These are phyloP conservation scores for Plasmodium gallinaceum DNA, from an alignment of 169 alveolate species.

Conservation along the genomic window DNA sequence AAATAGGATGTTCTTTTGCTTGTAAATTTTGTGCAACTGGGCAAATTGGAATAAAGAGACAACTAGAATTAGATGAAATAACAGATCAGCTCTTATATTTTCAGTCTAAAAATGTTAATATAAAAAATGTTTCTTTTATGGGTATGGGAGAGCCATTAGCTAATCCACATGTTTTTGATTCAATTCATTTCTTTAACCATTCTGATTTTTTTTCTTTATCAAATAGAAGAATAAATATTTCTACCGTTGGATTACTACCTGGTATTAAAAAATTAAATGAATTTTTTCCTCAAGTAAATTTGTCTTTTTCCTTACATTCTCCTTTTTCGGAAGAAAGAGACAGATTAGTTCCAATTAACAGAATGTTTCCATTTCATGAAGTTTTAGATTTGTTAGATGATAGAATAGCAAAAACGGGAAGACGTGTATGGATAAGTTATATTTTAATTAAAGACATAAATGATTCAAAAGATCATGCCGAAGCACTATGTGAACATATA, in stretches of 20 bases:
- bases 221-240: slow-evolving; percentile 85
- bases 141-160: slow-evolving; percentile 94
- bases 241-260: slow-evolving; percentile 91
- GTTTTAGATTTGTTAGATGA: slow-evolving; percentile 87
- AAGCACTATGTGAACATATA: slow-evolving; percentile 81
- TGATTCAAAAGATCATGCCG: slow-evolving; percentile 85
- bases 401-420: slow-evolving; percentile 86
- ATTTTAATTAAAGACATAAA: slow-evolving; percentile 86
- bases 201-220: slow-evolving; percentile 83
- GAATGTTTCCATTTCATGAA: slow-evolving; percentile 88
- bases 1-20: slow-evolving; percentile 89
- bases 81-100: slow-evolving; percentile 89
- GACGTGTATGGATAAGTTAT: slow-evolving; percentile 91
- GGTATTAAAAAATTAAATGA: slow-evolving; percentile 88
- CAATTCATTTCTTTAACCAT: slow-evolving; percentile 85
- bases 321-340: slow-evolving; percentile 85
- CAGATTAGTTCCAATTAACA: slow-evolving; percentile 86
- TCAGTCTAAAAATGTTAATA: slow-evolving; percentile 83
- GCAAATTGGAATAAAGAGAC: slow-evolving; percentile 88
- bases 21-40: slow-evolving; percentile 93
- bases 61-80: slow-evolving; percentile 89
- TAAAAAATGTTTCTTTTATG: slow-evolving; percentile 90
- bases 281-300: slow-evolving; percentile 88
- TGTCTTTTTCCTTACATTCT: slow-evolving; percentile 89
- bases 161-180: slow-evolving; percentile 90